Evolutionary conservation across 75 land plant species (phyloP).

Genomic region (Selaginella tamariscina): DNA sequence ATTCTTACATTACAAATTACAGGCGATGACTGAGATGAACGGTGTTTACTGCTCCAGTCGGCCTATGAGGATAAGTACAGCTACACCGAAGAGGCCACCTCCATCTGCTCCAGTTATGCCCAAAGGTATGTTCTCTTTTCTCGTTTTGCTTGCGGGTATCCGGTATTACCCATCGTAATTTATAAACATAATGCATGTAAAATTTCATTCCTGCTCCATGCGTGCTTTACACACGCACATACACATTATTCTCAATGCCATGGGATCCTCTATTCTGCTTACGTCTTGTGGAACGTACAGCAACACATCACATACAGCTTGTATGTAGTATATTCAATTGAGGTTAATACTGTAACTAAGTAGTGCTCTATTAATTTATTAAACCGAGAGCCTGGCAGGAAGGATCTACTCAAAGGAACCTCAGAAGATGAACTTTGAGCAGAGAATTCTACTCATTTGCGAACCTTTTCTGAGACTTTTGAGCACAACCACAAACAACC

Average conservation of each 20-base stretch:
- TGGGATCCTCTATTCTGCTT: too few relatives aligned
- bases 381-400: neutral
- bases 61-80: slow-evolving; percentile 38
- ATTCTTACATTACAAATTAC: too few relatives aligned
- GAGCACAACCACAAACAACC: neutral
- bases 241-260: too few relatives aligned
- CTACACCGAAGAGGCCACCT: slow-evolving; percentile 28
- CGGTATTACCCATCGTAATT: too few relatives aligned
- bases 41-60: slow-evolving; percentile 33
- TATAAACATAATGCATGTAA: too few relatives aligned
- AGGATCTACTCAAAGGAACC: neutral
- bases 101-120: neutral
- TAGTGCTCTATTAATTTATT: neutral
- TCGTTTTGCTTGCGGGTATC: neutral
- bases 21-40: slow-evolving; percentile 33
- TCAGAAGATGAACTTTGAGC: neutral
- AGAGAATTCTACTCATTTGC: neutral
- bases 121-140: neutral
- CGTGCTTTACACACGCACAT: too few relatives aligned
- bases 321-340: too few relatives aligned
- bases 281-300: too few relatives aligned
- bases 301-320: too few relatives aligned
- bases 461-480: neutral
- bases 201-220: neutral
- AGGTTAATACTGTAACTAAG: neutral